These are phyloP conservation scores for Verticillium albo-atrum DNA, from an alignment of 2,329 filamentous ascomycete genomes.

Conservation along the genomic window DNA sequence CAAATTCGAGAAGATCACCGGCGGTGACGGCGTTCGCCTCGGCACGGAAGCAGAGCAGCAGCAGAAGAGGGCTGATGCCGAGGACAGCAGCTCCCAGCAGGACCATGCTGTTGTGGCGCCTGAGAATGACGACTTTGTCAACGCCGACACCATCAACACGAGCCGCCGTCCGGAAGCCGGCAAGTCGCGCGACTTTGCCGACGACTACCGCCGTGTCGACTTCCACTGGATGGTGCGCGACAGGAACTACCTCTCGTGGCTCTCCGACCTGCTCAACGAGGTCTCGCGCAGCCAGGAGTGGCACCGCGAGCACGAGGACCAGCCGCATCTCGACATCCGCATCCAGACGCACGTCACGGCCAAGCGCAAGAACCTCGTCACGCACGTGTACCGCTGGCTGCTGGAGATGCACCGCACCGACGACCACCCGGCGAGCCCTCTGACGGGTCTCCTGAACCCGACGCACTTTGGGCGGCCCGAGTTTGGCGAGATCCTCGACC, in stretches of 20 bases:
- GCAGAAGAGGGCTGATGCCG: not conserved
- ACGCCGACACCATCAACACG: conserved; percentile 7
- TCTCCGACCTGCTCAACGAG: conserved; percentile 50
- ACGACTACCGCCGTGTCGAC: conserved; percentile 46
- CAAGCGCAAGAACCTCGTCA: conserved; percentile 46
- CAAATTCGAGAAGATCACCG: not conserved
- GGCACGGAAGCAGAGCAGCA: not conserved
- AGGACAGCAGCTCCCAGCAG: not conserved
- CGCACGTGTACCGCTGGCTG: conserved; percentile 51
- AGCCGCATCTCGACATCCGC: conserved; percentile 43
- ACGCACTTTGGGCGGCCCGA: conserved; percentile 53
- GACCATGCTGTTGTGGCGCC: not conserved
- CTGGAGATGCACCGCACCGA: conserved; percentile 52
- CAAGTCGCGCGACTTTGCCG: conserved; percentile 20
- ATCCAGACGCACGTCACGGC: conserved; percentile 54
- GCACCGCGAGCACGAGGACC: conserved; percentile 28
- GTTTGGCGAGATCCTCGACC: conserved; percentile 45
- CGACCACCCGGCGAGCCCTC: conserved; percentile 43
- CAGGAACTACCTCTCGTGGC: conserved; percentile 51
- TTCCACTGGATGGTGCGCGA: conserved; percentile 59
- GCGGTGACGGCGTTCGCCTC: not conserved
- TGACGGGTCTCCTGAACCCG: conserved; percentile 48
- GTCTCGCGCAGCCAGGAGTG: conserved; percentile 33
- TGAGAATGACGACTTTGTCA: conserved; percentile 8
- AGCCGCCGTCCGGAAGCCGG: conserved; percentile 7